These are phyloP conservation scores for Crucihimalaya himalaica DNA, from an alignment of 345 rosid species.

Conservation along the genomic window DNA sequence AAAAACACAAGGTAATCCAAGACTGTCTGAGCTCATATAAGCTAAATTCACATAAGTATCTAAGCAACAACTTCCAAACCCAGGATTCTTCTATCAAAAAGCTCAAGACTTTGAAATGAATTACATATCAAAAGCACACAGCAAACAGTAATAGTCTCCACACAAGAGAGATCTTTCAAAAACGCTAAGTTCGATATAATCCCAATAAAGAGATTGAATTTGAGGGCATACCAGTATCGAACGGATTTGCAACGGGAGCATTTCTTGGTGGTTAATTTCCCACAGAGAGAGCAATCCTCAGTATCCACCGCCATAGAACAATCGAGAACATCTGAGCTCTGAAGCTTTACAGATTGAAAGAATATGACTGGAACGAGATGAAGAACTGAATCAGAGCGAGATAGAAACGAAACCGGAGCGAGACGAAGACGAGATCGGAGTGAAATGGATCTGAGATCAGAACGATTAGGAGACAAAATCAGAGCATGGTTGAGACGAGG, in stretches of 20 bases:
- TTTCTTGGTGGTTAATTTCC: conserved; percentile 39
- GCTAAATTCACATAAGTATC: neutral
- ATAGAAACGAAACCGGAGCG: no score
- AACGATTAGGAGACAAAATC: no score
- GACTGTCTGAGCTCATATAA: neutral
- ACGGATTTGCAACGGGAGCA: conserved; percentile 66
- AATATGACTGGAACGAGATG: no score
- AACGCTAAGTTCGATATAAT: neutral
- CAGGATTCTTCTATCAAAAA: neutral
- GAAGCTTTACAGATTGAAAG: no score
- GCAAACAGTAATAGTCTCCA: neutral
- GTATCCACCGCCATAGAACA: neutral
- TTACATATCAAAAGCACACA: neutral
- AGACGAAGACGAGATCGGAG: no score
- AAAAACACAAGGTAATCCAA: conserved; percentile 16
- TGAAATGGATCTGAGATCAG: no score
- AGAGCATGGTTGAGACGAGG: no score
- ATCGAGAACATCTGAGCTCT: no score
- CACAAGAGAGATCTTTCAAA: neutral
- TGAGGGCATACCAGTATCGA: conserved; percentile 49
- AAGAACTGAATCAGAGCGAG: no score
- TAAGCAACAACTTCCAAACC: conserved; percentile 7
- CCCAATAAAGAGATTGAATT: neutral
- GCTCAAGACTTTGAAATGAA: neutral
- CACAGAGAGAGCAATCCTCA: conserved; percentile 44